Evolutionary conservation across 2,329 filamentous ascomycete genomes (phyloP).

Genomic region (Epichloe sylvatica): DNA sequence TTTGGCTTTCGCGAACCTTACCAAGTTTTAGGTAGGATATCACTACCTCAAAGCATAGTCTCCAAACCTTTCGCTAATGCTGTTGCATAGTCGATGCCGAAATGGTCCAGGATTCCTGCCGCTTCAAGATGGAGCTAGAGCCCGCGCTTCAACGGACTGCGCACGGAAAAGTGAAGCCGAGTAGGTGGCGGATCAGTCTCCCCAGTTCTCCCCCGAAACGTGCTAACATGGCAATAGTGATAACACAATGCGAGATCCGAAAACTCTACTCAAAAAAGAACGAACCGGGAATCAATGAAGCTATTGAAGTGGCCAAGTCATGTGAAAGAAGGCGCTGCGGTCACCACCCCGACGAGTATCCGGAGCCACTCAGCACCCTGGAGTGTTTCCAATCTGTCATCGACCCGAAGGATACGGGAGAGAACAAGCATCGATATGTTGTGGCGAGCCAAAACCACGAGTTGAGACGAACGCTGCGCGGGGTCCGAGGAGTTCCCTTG

Average conservation of each 20-base stretch:
- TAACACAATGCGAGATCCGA: constrained; percentile 68
- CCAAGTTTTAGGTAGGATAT: constrained; percentile 57
- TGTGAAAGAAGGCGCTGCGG: constrained; percentile 66
- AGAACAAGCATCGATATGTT: constrained; percentile 68
- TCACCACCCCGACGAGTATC: constrained; percentile 58
- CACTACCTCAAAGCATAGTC: background rate
- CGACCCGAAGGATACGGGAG: constrained; percentile 56
- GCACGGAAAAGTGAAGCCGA: constrained; percentile 73
- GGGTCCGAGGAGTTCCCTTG: constrained; percentile 58
- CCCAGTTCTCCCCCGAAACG: background rate
- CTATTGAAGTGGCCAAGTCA: constrained; percentile 62
- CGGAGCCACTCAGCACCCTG: constrained; percentile 52
- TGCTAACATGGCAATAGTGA: constrained; percentile 37
- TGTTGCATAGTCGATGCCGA: constrained; percentile 56
- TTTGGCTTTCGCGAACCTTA: constrained; percentile 92
- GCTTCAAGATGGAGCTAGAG: constrained; percentile 82
- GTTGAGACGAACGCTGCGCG: constrained; percentile 48
- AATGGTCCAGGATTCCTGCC: constrained; percentile 66
- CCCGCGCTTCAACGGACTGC: constrained; percentile 66
- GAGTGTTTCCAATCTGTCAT: constrained; percentile 65
- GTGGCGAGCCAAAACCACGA: constrained; percentile 59
- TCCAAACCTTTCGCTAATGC: constrained; percentile 1
- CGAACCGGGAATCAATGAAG: constrained; percentile 37
- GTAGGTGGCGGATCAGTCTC: constrained; percentile 30
- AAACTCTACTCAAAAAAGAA: constrained; percentile 55